Base-by-base conservation (phyloP, 2,329 filamentous ascomycete genomes). In the Monosporascus sp. region DNA sequence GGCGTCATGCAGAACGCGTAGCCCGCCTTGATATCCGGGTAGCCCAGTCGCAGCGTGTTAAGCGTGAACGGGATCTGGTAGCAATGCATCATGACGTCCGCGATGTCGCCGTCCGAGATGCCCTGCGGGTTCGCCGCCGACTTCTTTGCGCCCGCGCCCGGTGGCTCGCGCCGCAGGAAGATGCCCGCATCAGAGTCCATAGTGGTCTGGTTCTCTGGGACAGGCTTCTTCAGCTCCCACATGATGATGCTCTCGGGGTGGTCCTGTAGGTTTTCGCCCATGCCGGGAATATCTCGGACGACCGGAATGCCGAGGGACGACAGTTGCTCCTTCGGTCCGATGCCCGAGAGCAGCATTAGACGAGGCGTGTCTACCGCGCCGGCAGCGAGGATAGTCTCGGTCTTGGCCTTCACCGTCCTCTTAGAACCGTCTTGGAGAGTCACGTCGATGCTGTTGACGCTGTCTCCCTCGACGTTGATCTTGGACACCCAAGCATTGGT, bases 41-140 rank as follows among this genome's bases (percentile, higher is more conserved):
- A 96, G 60, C 91, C 91, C 11, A 96, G 80, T 41, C 89, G 85
- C 52, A 80, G 75, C 1, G 91, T 96, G 79, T 96, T 96, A 62
- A 91, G 83, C 58, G 86, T 89, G 74, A 96, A 96, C 51, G 91
- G 91, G 61, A 96, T 95, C 74, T 96, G 91, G 77, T 96, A 96
- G 81, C 91, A 96, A 76, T 96, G 91, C 88, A 94, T 94, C 91
- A 96, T 96, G 65, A 95, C 75, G 67, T 96, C 91, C 58, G 88
- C 88, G 52, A 89, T 86, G 57, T 88, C 81, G 50, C 87, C 87
- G 62, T 95, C 90, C 2, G 74, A 69, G 41, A 80, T 65, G 6
- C 68, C 71, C n/a, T 72, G 65, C 17, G 78, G 76, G 59, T 77
- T 79, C 58, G 78, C 78, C 7, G 74, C 70, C 14, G 67, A 68